Base-by-base conservation (phyloP, 2,329 filamentous ascomycete genomes). In the Diaporthe velutina region DNA sequence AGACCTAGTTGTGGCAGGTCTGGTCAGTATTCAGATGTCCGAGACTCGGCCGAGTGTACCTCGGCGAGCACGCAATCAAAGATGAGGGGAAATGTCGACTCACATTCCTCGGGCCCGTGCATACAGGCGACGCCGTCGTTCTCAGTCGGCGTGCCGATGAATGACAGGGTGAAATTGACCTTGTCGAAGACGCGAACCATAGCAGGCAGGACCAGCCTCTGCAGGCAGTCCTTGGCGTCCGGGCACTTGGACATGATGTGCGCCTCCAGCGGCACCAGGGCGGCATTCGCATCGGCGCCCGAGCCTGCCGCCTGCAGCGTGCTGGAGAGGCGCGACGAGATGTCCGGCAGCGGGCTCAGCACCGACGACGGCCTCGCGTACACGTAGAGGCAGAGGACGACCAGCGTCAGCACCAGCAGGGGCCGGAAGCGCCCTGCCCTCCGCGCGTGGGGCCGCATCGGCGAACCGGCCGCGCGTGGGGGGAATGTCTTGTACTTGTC, bases 181-280 rank as follows among this genome's bases (percentile, higher is more conserved):
- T 97, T 97, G 77, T 95, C 90, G 76, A 91, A 88, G 50, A 96
- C 90, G 74, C 91, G 90, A 83, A 95, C 91, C 96, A 99, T 98
- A 30, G 93, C 90, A 0, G 97, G 97, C 22, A 98, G 85, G 33
- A 99, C 89, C 79, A 99, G 85, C 75, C 95, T 87, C 76, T 91
- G 90, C 28, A 99, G 87, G 80, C 96, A 98, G 81, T 95, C 93
- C 87, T 89, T 90, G 2, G 97, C 95, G 84, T 99, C 97, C 0
- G 96, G 96, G 80, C 97, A 99, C 88, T 98, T 98, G 85, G 92
- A 94, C 93, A 98, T 99, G 79, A 98, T 97, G 83, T 98, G 96
- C 73, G 95, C 94, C 83, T 99, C 97, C 2, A 99, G 85, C 5
- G 95, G 94, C 6, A 98, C 93, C 74, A 87, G 84, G 45, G 55